Evolutionary conservation across 306 rosid genomes (phyloP), one percentile per base, ranked within the genome.

Genomic region (Quercus suber): DNA sequence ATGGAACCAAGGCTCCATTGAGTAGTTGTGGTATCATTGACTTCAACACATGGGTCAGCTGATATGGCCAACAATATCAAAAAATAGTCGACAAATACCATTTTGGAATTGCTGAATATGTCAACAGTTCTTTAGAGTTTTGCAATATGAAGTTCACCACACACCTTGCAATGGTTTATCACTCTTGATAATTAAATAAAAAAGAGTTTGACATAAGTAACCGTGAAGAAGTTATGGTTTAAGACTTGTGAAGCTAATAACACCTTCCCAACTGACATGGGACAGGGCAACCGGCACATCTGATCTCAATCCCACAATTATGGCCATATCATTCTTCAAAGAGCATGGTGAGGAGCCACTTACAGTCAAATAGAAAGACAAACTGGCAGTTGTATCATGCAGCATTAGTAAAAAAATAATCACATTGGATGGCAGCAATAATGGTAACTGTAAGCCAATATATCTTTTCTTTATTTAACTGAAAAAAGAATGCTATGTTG

Each of bases 251-350:
- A 19, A 31, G 71, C 49, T 30, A 20, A 31, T 12, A 5, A 65
- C 45, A 6, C 71, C 71, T 65, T 65, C 71, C 71, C 71, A 65
- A 65, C 71, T 61, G 49, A 17, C 71, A 30, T 31, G 45, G 45
- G 33, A 65, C 71, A 64, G 45, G 49, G 45, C 12, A 30, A 65
- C 25, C 18, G 6, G 6, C 13, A 65, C 49, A 30, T 31, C 49
- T 3, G 23, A 65, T 17, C 5, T 31, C 71, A 30, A 17, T 65
- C 71, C 71, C 71, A 65, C 13, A 17, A 30, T 30, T 65, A 59
- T 17, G 49, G 71, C 49, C 71, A 31, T 65, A 17, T 19, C 4
- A 8, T 67, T 67, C 71, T 35, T 35, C 52, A 31, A 67, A 67
- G 9, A 43, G 51, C 19, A 21, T 21, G 37, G 71, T 5, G 4